Base-by-base conservation (phyloP, 2,329 filamentous ascomycete genomes). In the Fusarium zealandicum region DNA sequence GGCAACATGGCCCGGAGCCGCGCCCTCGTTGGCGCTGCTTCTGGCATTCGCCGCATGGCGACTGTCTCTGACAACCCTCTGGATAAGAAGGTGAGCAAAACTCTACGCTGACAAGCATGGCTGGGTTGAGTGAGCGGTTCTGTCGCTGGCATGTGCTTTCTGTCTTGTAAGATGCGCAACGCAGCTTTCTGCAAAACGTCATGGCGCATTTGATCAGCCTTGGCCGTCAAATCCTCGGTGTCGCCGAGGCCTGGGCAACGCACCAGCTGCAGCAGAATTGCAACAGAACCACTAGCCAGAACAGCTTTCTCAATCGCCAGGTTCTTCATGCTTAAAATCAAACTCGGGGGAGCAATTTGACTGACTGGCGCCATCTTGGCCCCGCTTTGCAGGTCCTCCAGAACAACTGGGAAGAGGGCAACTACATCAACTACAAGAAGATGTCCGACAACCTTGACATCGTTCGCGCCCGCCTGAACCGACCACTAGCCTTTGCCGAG, bases 341-440 rank as follows among this genome's bases (percentile, higher is more conserved):
- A 7, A 17, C 17, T 11, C n/a, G 20, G 28, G 22, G 6, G 33
- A 43, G 42, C 16, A 53, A 39, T 14, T 39, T 6, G 17, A 48
- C 65, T 70, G 51, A 70, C 51, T 30, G 16, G 38, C 8, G 22
- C 27, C 39, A 33, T 12, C 30, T 57, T 46, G 28, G 38, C 48
- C 32, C 28, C 40, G 28, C 48, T 31, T 12, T 41, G 46, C 49
- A 86, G 83, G 83, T 99, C 77, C 90, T 89, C 78, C 96, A 98
- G 85, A 96, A 93, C 84, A 97, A 92, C 81, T 92, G 88, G 84
- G 95, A 99, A 80, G 90, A 92, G 78, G 86, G 85, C 78, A 95
- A 96, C 85, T 97, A 92, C 84, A 96, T 98, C 84, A 96, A 97
- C 85, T 99, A 99, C 78, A 92, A 91, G 86, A 97, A 97, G 86